A percentile compares a stretch with the other conserved stretches of the same genome.
These are phyloP conservation scores for Colletotrichum endophyticum DNA, from an alignment of 2,329 filamentous ascomycete genomes.

Conservation along the genomic window DNA sequence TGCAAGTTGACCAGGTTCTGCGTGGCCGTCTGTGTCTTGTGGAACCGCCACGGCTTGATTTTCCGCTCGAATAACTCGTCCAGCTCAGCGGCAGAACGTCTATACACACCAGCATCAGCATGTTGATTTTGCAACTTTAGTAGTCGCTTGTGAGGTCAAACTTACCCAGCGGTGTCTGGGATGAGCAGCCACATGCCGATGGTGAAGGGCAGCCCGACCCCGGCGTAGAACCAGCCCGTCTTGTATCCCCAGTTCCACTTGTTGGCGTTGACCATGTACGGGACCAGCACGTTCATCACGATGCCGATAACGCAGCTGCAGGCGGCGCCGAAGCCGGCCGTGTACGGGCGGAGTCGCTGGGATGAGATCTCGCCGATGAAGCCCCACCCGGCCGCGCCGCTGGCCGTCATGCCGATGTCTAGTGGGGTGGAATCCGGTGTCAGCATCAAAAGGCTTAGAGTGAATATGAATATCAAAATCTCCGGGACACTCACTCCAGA, in stretches of 20 bases:
- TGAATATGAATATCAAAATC: fast-evolving
- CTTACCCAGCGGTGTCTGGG: background rate
- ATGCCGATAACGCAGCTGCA: conserved; percentile 24
- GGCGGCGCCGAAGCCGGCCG: conserved; percentile 32
- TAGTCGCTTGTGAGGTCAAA: background rate
- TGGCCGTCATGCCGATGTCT: conserved; percentile 29
- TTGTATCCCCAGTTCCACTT: conserved; percentile 35
- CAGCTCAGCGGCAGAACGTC: conserved; percentile 27
- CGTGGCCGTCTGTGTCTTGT: conserved; percentile 18
- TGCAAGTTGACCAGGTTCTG: background rate
- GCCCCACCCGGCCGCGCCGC: conserved; percentile 31
- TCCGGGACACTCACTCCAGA: conserved; percentile 8
- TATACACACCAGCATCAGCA: background rate
- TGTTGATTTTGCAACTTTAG: too few relatives aligned
- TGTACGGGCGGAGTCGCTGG: conserved; percentile 34
- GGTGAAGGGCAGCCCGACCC: conserved; percentile 30
- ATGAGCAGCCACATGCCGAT: conserved; percentile 25
- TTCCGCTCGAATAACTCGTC: conserved; percentile 32
- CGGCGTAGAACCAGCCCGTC: conserved; percentile 33
- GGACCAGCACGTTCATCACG: conserved; percentile 26
- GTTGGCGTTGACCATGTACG: conserved; percentile 35
- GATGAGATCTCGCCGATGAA: conserved; percentile 39
- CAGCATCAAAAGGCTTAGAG: background rate
- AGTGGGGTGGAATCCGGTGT: background rate
- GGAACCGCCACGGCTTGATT: conserved; percentile 28